Evolutionary conservation across 2,329 filamentous ascomycete genomes (phyloP).

Genomic region (Microsporum audouinii): DNA sequence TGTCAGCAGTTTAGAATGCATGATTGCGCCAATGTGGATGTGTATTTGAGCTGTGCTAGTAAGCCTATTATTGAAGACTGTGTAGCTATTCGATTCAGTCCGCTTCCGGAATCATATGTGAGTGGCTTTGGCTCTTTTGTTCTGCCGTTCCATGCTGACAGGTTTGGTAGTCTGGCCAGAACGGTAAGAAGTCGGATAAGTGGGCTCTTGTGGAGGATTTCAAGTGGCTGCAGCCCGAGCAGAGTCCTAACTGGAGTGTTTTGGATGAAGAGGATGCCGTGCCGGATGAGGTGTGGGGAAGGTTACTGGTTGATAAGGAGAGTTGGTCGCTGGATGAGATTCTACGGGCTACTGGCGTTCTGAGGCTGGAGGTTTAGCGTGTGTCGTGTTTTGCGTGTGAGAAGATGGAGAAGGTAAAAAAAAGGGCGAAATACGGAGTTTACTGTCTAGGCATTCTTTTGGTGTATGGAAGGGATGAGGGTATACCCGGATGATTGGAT

Average conservation of each 20-base stretch:
- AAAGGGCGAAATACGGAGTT: too few relatives aligned
- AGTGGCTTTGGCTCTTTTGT: slow-evolving; percentile 25
- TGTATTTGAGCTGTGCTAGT: slow-evolving; percentile 72
- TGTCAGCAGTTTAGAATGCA: slow-evolving; percentile 91
- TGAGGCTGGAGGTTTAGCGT: slow-evolving; percentile 5
- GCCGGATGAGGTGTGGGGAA: slow-evolving; percentile 54
- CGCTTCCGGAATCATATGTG: slow-evolving; percentile 59
- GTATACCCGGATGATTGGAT: too few relatives aligned
- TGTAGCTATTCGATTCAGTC: slow-evolving; percentile 62
- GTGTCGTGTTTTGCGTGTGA: neutral
- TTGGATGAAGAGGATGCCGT: slow-evolving; percentile 52
- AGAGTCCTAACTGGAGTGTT: slow-evolving; percentile 78
- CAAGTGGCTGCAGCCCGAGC: slow-evolving; percentile 82
- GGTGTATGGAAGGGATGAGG: too few relatives aligned
- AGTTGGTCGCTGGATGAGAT: slow-evolving; percentile 55
- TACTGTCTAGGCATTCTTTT: too few relatives aligned
- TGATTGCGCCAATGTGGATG: slow-evolving; percentile 64
- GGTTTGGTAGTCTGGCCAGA: slow-evolving; percentile 6
- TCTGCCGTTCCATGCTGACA: neutral
- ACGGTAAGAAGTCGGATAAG: neutral
- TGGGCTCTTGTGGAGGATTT: slow-evolving; percentile 95
- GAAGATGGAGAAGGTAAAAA: too few relatives aligned
- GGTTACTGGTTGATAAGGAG: slow-evolving; percentile 53
- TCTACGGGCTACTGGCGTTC: slow-evolving; percentile 33
- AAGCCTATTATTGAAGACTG: slow-evolving; percentile 94